Percentiles rank a stretch among this genome's conserved stretches.
Evolutionary conservation across 75 land plant genomes (phyloP).

Genomic region (Chamaecyparis obtusa): DNA sequence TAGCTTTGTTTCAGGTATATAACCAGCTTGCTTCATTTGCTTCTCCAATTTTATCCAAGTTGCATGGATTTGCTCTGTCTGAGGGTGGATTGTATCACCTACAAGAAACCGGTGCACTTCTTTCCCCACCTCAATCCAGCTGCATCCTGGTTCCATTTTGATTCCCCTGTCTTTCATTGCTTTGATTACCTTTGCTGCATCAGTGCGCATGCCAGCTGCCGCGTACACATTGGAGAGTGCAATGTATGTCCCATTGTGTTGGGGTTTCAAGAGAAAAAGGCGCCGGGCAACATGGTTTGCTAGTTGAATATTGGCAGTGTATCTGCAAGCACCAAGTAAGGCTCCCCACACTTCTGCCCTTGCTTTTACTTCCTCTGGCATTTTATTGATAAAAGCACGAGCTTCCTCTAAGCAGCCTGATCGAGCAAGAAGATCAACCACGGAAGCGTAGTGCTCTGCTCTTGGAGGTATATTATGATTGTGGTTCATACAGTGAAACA

Average conservation of each 20-base stretch:
- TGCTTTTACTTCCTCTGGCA: constrained; percentile 33
- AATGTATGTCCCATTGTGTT: constrained; percentile 47
- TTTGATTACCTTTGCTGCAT: constrained; percentile 37
- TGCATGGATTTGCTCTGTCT: constrained; percentile 36
- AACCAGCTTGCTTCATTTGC: constrained; percentile 45
- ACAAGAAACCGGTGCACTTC: constrained; percentile 44
- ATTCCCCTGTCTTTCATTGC: constrained; percentile 35
- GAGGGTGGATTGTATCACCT: constrained; percentile 45
- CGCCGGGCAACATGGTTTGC: constrained; percentile 41
- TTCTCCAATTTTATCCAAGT: constrained; percentile 40
- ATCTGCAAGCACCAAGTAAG: constrained; percentile 46
- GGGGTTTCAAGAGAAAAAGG: constrained; percentile 39
- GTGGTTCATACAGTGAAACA: constrained; percentile 32
- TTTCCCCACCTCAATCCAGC: constrained; percentile 56
- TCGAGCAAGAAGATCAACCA: constrained; percentile 64
- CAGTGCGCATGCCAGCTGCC: constrained; percentile 36
- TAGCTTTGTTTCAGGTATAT: constrained; percentile 50
- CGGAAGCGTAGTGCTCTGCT: constrained; percentile 63
- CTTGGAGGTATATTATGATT: constrained; percentile 31
- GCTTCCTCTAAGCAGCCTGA: constrained; percentile 53
- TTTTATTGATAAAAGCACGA: constrained; percentile 38
- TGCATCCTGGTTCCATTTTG: constrained; percentile 50
- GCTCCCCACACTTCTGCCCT: constrained; percentile 48
- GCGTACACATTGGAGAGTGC: constrained; percentile 56
- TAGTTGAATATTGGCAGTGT: constrained; percentile 38